A percentile compares a stretch with the other conserved stretches of the same genome.
These are phyloP conservation scores for Kodamaea restingae DNA, from an alignment of 805 yeast species.

Conservation along the genomic window DNA sequence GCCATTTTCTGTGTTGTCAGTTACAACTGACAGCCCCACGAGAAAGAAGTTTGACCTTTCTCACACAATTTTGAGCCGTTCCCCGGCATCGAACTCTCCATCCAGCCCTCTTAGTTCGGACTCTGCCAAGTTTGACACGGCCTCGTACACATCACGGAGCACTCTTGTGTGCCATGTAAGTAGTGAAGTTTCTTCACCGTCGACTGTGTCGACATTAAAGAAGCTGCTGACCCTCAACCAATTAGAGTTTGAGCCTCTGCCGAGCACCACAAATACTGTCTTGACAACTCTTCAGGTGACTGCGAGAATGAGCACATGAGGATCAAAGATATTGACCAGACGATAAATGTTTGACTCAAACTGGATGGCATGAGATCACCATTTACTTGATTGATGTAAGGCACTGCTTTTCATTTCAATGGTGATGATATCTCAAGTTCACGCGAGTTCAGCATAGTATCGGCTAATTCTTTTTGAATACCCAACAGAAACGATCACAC, in stretches of 20 bases:
- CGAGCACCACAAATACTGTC: slow-evolving; percentile 31
- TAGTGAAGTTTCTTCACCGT: slow-evolving; percentile 6
- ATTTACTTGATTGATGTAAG: too few relatives aligned
- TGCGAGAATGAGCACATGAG: slow-evolving; percentile 34
- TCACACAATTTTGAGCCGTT: slow-evolving; percentile 15
- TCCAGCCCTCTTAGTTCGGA: slow-evolving; percentile 19
- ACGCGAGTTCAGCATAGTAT: too few relatives aligned
- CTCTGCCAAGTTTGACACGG: slow-evolving; percentile 13
- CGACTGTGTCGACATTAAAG: slow-evolving; percentile 19
- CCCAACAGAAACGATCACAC: too few relatives aligned
- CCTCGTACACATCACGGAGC: slow-evolving; percentile 17
- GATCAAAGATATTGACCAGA: not conserved
- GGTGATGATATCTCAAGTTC: too few relatives aligned
- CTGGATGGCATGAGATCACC: too few relatives aligned
- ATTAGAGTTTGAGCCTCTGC: slow-evolving; percentile 26
- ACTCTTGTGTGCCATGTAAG: slow-evolving; percentile 8
- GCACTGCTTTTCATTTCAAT: too few relatives aligned
- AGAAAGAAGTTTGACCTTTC: slow-evolving; percentile 17
- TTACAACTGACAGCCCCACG: slow-evolving; percentile 7
- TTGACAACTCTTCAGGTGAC: slow-evolving; percentile 42
- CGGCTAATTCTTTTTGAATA: too few relatives aligned
- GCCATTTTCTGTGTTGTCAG: slow-evolving; percentile 12
- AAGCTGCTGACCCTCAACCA: slow-evolving; percentile 32
- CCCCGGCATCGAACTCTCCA: slow-evolving; percentile 11
- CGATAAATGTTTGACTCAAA: not conserved